These are phyloP conservation scores for Picochlorum sp. DNA, from an alignment of 139 green algal genomes.

Conservation along the genomic window DNA sequence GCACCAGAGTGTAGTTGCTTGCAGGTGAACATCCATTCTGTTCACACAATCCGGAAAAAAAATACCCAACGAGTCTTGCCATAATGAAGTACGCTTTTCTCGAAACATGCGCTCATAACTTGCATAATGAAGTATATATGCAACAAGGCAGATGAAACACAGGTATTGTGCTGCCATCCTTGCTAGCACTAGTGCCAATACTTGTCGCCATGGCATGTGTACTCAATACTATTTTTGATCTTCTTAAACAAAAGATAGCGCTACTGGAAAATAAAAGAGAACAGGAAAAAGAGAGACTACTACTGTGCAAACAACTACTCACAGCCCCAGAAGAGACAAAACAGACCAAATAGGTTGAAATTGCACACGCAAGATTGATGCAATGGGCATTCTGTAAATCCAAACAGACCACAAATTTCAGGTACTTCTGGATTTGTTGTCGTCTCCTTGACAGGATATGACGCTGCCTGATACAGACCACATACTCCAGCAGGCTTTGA, in stretches of 20 bases:
- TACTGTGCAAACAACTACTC: background rate
- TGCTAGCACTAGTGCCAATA: too few species aligned
- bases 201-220: too few species aligned
- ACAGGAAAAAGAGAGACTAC: background rate
- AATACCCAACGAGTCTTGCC: too few species aligned
- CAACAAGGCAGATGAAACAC: too few species aligned
- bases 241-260: background rate
- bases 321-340: conserved; percentile 33
- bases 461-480: conserved; percentile 50
- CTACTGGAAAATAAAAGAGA: background rate
- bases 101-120: too few species aligned
- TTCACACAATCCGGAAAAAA: too few species aligned
- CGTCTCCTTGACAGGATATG: conserved; percentile 59
- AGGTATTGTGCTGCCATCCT: too few species aligned
- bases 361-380: conserved; percentile 23
- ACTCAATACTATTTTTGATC: too few species aligned
- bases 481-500: conserved; percentile 35
- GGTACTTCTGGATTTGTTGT: conserved; percentile 29
- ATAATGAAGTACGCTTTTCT: too few species aligned
- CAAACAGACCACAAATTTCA: conserved; percentile 32
- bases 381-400: conserved; percentile 22
- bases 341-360: conserved; percentile 23
- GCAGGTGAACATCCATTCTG: too few species aligned
- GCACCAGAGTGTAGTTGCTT: too few species aligned
- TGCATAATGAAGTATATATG: too few species aligned